phyloP scores from a whole-genome alignment of 2,329 filamentous ascomycete genomes.

The Diplodia seriata region DNA sequence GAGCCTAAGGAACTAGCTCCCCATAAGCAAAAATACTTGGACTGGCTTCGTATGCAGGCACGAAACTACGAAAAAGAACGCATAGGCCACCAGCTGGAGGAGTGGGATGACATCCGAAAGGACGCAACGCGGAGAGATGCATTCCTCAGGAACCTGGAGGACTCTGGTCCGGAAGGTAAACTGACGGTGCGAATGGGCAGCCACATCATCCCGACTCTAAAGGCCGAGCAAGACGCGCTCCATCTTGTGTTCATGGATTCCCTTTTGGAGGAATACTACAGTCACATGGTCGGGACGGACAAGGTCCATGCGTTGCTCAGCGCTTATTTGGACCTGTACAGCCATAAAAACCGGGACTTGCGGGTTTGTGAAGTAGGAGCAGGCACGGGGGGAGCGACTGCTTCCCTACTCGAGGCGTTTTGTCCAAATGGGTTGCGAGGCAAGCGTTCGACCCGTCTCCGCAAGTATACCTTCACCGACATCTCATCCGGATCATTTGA shows the following conservation, averaged over 20 bases:
- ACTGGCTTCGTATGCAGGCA: conserved; percentile 27
- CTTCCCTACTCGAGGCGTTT: conserved; percentile 8
- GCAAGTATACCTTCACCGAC: conserved; percentile 38
- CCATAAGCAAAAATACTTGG: conserved; percentile 26
- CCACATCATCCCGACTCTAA: conserved; percentile 25
- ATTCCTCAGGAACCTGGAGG: conserved; percentile 11
- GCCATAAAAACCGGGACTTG: not conserved
- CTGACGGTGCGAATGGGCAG: conserved; percentile 24
- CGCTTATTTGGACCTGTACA: conserved; percentile 9
- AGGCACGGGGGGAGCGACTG: conserved; percentile 35
- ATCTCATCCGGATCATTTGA: conserved; percentile 38
- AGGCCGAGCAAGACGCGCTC: conserved; percentile 22
- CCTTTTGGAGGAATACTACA: conserved; percentile 29
- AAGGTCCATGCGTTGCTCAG: conserved; percentile 9
- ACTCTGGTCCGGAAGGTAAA: conserved; percentile 9
- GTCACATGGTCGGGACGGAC: conserved; percentile 5
- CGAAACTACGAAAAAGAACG: conserved; percentile 23
- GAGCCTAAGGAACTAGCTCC: conserved; percentile 2
- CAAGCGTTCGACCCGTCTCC: conserved; percentile 9
- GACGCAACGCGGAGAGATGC: conserved; percentile 13
- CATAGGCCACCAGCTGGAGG: conserved; percentile 7
- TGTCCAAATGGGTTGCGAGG: conserved; percentile 15
- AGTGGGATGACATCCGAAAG: conserved; percentile 23
- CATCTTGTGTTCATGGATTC: conserved; percentile 28
- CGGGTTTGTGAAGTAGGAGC: conserved; percentile 34